A percentile compares a stretch with the other conserved stretches of the same genome.
Conservation (phyloP, 2,329 filamentous ascomycete species). For the Diaporthe destruens region DNA sequence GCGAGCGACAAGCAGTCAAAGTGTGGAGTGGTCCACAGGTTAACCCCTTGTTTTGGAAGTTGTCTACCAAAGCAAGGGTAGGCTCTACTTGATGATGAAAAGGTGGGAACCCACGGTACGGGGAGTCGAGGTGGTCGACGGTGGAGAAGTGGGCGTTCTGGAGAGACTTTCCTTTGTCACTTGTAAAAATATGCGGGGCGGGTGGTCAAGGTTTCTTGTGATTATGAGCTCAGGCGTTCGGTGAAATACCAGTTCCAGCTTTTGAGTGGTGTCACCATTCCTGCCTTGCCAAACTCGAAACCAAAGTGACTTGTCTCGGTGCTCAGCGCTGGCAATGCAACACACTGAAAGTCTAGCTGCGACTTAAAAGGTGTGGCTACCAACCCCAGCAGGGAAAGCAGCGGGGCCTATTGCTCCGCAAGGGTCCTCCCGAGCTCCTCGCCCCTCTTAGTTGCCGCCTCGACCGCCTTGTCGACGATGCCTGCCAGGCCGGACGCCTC, state of each 20-base stretch:
- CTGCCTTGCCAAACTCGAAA: background rate
- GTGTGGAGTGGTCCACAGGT: background rate
- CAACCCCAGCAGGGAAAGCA: background rate
- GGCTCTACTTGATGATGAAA: background rate
- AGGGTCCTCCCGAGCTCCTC: conserved; percentile 55
- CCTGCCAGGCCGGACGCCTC: conserved; percentile 58
- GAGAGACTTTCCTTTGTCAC: conserved; percentile 13
- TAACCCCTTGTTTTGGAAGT: background rate
- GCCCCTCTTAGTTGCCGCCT: conserved; percentile 57
- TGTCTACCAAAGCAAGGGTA: background rate
- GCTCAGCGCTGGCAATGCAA: background rate
- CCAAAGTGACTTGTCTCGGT: background rate
- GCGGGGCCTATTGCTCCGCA: conserved; percentile 16
- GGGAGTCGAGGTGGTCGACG: background rate
- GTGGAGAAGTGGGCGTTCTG: conserved; percentile 8
- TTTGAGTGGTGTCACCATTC: conserved; percentile 2
- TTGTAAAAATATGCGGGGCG: conserved; percentile 9
- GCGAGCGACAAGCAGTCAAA: background rate
- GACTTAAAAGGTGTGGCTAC: too few species aligned
- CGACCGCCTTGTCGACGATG: conserved; percentile 60
- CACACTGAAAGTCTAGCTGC: background rate
- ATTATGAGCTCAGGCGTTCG: conserved; percentile 21
- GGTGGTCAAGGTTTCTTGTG: background rate
- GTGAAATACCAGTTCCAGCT: background rate
- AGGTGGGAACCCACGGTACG: background rate